Conservation (phyloP, 306 rosid genomes). For the Dryas drummondii region DNA sequence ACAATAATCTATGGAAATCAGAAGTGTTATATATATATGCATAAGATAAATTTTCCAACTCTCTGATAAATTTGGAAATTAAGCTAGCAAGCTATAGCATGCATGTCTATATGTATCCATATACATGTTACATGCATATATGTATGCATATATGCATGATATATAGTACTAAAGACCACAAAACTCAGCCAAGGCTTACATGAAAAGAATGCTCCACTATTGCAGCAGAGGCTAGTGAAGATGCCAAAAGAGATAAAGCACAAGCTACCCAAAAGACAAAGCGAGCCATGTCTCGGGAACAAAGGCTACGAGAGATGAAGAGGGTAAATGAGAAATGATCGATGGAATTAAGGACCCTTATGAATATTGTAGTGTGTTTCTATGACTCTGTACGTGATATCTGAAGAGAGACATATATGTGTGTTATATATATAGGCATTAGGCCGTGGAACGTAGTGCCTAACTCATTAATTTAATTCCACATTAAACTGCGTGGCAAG, state of each 20-base stretch:
- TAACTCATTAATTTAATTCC: background rate
- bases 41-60: too few relatives aligned
- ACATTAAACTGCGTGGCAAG: background rate
- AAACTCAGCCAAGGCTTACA: conserved; percentile 27
- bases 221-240: conserved; percentile 45
- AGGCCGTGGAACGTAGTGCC: background rate
- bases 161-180: too few relatives aligned
- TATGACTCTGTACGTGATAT: background rate
- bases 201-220: conserved; percentile 45
- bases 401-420: background rate
- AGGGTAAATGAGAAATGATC: background rate
- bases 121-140: too few relatives aligned
- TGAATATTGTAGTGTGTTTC: background rate
- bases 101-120: too few relatives aligned
- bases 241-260: conserved; percentile 36
- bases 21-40: too few relatives aligned
- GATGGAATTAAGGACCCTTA: too few relatives aligned
- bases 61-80: too few relatives aligned
- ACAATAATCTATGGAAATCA: background rate
- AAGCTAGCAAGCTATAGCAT: too few relatives aligned
- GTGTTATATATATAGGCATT: background rate
- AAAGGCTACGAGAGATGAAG: background rate
- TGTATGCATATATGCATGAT: too few relatives aligned
- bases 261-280: conserved; percentile 27
- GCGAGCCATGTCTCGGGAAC: conserved; percentile 24